Base-by-base conservation (phyloP, 208 protist genomes). In the Trypanosoma grayi region DNA sequence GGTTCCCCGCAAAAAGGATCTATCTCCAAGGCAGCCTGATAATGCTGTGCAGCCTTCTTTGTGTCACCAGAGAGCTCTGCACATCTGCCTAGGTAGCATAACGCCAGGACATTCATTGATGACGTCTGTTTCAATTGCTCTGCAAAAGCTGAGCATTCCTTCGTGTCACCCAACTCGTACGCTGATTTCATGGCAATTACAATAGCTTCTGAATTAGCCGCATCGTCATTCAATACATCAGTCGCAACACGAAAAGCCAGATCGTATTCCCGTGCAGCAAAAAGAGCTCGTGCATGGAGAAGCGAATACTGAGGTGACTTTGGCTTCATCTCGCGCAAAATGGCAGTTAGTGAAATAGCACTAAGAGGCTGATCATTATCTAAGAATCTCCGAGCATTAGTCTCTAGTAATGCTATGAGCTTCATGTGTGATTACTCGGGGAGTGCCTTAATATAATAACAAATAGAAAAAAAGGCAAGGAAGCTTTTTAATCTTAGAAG, bases 1-100 rank as follows among this genome's bases (percentile, higher is more conserved):
- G 87, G 81, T 61, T 91, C 82, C 1, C 56, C 73, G 61, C 83
- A 92, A 60, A 88, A 89, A 10, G 84, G 79, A 59, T 94, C 83
- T 16, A 63, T 65, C 22, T 77, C 58, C 22, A 94, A 78, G 33
- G 84, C 84, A 30, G 48, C 66, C 55, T 74, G 73, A 60, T 94
- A 94, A 63, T 71, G 71, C 0, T 76, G 61, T 28, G 74, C 78
- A 37, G 87, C 87, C 25, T 79, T 77, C 7, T 62, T 69, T 1
- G 71, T 61, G 33, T 94, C 76, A 0, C 80, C 80, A 30, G 56
- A 79, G 11, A 94, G 57, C 43, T 94, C 84, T 20, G 83, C 71
- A 51, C 82, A 85, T 33, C 86, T 85, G n/a, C 76, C 87, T 9
- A 88, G 33, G 46, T 85, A 88, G 54, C 79, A 92, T 61, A 93